Evolutionary conservation across 192 early-diverging fungal species (phyloP).

Genomic region (Gryganskiella cystojenkinii): DNA sequence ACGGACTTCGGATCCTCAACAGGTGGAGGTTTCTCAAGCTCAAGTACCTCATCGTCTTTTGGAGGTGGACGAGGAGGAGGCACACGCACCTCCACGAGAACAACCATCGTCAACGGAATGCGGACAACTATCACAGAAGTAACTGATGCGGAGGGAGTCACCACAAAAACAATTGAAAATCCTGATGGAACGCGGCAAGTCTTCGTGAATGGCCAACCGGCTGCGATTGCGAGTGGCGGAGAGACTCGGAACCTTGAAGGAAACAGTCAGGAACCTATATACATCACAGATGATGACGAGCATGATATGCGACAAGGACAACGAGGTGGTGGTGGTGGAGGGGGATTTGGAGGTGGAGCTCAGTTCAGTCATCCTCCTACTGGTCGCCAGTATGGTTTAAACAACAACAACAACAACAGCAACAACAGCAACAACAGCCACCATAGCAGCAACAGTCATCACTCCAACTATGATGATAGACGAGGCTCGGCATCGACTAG

Average conservation of each 20-base stretch:
- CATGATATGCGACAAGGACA: neutral
- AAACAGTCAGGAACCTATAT: slow-evolving; percentile 18
- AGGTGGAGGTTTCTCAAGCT: slow-evolving; percentile 2
- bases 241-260: neutral
- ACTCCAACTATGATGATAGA: neutral
- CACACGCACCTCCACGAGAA: slow-evolving; percentile 36
- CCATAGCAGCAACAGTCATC: neutral
- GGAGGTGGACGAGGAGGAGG: slow-evolving; percentile 18
- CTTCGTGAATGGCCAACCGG: slow-evolving; percentile 30
- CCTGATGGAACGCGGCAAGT: slow-evolving; percentile 30
- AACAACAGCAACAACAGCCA: neutral
- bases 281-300: slow-evolving; percentile 30
- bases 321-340: neutral
- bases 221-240: slow-evolving; percentile 18
- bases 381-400: no score
- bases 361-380: neutral
- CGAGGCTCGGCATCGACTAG: neutral
- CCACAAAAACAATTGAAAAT: slow-evolving; percentile 31
- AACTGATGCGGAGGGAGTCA: slow-evolving; percentile 38
- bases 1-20: slow-evolving; percentile 13
- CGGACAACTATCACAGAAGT: slow-evolving; percentile 46
- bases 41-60: slow-evolving; percentile 27
- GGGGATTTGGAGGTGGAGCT: neutral
- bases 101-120: slow-evolving; percentile 36
- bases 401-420: neutral